These are phyloP conservation scores for Hypoxylon perforatum DNA, from an alignment of 495 filamentous ascomycete genomes.

Conservation along the genomic window DNA sequence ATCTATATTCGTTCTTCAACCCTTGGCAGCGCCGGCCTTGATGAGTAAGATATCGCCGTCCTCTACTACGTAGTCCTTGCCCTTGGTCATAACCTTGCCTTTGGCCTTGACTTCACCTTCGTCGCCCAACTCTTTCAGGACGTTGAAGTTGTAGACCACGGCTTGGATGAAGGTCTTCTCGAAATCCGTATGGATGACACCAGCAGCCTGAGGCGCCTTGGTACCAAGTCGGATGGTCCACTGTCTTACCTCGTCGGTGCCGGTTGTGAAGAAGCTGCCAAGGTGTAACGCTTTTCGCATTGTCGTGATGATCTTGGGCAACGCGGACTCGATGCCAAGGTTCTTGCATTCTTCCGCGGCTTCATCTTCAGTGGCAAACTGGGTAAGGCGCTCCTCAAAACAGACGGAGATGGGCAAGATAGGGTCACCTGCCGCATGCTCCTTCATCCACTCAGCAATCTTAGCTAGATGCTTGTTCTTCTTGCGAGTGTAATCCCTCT, in stretches of 20 bases:
- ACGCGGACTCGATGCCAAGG: constrained; percentile 83
- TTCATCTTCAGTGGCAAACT: constrained; percentile 78
- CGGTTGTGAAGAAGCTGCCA: constrained; percentile 96
- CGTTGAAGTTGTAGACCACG: constrained; percentile 86
- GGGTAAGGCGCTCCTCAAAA: constrained; percentile 91
- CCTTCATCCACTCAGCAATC: constrained; percentile 93
- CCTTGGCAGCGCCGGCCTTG: constrained; percentile 95
- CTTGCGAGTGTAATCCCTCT: constrained; percentile 97
- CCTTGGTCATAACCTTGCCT: constrained; percentile 98
- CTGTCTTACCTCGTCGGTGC: constrained; percentile 95
- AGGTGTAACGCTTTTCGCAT: constrained; percentile 95
- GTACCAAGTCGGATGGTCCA: constrained; percentile 98
- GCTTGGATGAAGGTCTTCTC: constrained; percentile 99
- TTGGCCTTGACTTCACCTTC: constrained; percentile 89
- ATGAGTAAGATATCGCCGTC: constrained; percentile 84
- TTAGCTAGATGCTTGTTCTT: constrained; percentile 99
- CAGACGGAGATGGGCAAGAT: constrained; percentile 92
- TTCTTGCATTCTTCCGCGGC: constrained; percentile 90
- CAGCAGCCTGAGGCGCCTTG: constrained; percentile 96
- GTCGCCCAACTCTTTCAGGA: constrained; percentile 85
- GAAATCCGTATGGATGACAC: constrained; percentile 98
- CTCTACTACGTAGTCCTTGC: constrained; percentile 93
- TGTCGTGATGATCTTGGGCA: constrained; percentile 92
- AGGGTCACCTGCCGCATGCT: constrained; percentile 84
- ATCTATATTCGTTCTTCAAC: constrained; percentile 52